Evolutionary conservation across 1,284 basidiomycete species (phyloP).

Genomic region (Coniophora puteana): DNA sequence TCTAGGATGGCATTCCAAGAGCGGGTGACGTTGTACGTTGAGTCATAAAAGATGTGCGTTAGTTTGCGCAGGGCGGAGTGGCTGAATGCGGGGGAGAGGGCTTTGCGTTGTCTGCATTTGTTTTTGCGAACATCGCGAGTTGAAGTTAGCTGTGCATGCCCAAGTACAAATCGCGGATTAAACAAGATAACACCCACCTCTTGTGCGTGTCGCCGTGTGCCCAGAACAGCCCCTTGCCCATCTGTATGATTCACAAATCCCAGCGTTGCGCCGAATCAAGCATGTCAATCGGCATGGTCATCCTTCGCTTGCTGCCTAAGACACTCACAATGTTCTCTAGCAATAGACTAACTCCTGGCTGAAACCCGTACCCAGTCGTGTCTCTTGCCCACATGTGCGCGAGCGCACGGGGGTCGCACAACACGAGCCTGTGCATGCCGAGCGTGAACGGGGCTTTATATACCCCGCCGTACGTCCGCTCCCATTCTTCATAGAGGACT

Average conservation of each 20-base stretch:
- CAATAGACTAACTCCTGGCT: too few relatives aligned
- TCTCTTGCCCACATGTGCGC: constrained; percentile 52
- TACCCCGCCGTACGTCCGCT: constrained; percentile 43
- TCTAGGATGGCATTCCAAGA: constrained; percentile 42
- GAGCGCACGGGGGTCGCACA: constrained; percentile 56
- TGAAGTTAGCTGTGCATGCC: constrained; percentile 26
- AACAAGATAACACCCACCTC: background rate
- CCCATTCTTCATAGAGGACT: constrained; percentile 41
- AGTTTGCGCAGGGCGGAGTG: constrained; percentile 37
- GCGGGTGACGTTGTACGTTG: constrained; percentile 12
- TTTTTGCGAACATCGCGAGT: constrained; percentile 29
- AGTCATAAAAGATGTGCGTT: constrained; percentile 38
- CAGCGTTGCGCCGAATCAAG: too few relatives aligned
- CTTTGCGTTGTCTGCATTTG: constrained; percentile 33
- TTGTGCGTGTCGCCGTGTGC: constrained; percentile 1
- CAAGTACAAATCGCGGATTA: background rate
- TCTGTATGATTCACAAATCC: too few relatives aligned
- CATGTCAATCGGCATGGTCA: background rate
- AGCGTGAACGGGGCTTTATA: constrained; percentile 41
- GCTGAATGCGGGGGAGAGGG: constrained; percentile 40
- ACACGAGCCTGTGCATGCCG: constrained; percentile 37
- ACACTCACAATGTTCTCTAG: constrained; percentile 5
- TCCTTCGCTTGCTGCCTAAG: background rate
- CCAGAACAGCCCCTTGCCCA: background rate
- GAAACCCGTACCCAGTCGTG: too few relatives aligned